Conservation (phyloP, 1,139 yeast genomes). For the Nematodospora anomalae region DNA sequence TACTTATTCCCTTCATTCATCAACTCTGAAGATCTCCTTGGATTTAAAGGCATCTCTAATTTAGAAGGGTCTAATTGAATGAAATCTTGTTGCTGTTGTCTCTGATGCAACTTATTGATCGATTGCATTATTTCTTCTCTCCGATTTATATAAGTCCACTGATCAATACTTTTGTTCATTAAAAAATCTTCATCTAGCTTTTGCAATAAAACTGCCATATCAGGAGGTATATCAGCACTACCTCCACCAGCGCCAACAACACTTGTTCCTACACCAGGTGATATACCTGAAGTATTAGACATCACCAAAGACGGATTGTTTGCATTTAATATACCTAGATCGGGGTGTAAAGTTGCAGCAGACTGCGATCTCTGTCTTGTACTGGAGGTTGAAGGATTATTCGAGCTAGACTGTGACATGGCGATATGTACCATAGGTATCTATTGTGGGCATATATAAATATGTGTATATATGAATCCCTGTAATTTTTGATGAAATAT, state of each 20-base stretch:
- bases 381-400: conserved; percentile 1
- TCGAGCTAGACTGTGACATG: conserved; percentile 5
- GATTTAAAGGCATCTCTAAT: conserved; percentile 56
- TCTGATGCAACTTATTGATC: conserved; percentile 38
- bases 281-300: conserved; percentile 8
- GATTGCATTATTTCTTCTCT: conserved; percentile 48
- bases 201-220: conserved; percentile 45
- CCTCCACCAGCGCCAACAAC: conserved; percentile 5
- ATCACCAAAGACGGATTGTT: conserved; percentile 11
- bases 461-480: no score
- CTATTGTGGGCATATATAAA: no score
- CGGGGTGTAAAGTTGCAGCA: conserved; percentile 14
- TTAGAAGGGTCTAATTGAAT: conserved; percentile 40
- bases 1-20: conserved; percentile 20
- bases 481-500: no score
- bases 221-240: conserved; percentile 46
- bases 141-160: conserved; percentile 49
- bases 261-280: conserved; percentile 10
- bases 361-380: conserved; percentile 15
- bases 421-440: no score
- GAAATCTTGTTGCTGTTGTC: conserved; percentile 25
- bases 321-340: conserved; percentile 12
- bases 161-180: conserved; percentile 43
- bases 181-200: conserved; percentile 46
- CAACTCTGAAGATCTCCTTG: conserved; percentile 38